Evolutionary conservation across 495 filamentous ascomycete genomes (phyloP).

Genomic region (Penicillium bialowiezense): DNA sequence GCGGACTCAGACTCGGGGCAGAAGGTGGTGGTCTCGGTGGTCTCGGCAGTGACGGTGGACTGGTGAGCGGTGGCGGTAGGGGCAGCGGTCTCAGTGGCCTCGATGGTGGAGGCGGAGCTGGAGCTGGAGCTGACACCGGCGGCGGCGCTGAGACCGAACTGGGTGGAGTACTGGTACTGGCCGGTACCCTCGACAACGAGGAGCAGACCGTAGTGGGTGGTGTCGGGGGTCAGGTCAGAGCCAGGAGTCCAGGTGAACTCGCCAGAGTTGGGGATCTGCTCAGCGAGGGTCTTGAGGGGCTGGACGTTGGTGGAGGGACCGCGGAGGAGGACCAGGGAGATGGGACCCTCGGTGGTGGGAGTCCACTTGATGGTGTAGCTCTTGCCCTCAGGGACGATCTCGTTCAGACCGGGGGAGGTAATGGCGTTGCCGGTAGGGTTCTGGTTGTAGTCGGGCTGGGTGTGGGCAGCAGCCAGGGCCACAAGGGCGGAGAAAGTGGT

Average conservation of each 20-base stretch:
- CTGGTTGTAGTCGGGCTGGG: constrained; percentile 45
- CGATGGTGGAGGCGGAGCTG: constrained; percentile 21
- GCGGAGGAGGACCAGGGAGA: constrained; percentile 62
- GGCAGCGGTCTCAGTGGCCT: constrained; percentile 19
- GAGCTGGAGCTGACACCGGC: constrained; percentile 16
- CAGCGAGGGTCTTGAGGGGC: constrained; percentile 52
- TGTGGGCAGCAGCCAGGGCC: constrained; percentile 52
- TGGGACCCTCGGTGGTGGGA: constrained; percentile 39
- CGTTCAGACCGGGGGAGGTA: constrained; percentile 45
- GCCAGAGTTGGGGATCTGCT: constrained; percentile 58
- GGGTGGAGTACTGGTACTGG: constrained; percentile 65
- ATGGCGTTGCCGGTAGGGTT: constrained; percentile 58
- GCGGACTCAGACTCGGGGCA: constrained; percentile 1
- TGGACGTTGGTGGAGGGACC: constrained; percentile 57
- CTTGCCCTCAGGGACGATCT: constrained; percentile 53
- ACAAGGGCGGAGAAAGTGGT: constrained; percentile 47
- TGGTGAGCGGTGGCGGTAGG: constrained; percentile 12
- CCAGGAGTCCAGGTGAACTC: constrained; percentile 55
- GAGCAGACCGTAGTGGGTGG: constrained; percentile 62
- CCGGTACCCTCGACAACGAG: constrained; percentile 61
- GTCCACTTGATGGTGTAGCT: constrained; percentile 63
- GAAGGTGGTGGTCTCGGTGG: too few species aligned
- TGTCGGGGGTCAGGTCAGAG: constrained; percentile 43
- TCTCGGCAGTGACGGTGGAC: constrained; percentile 7
- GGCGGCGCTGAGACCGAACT: constrained; percentile 64